Conservation (phyloP, 1,139 yeast species). For the Saccharomyces pastorianus region DNA sequence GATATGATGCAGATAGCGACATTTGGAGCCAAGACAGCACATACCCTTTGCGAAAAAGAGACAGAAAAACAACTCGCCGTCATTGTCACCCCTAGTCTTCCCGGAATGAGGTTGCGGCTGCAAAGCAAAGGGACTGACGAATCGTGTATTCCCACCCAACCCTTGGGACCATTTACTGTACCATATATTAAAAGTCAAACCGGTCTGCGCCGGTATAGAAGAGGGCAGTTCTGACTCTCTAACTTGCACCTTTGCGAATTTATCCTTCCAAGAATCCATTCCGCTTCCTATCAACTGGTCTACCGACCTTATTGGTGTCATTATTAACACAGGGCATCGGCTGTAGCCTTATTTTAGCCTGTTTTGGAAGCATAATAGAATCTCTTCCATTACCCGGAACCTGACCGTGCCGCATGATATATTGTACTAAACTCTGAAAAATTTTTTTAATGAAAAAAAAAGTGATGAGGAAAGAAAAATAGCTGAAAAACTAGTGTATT, state of each 20-base stretch:
- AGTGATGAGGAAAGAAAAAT: background rate
- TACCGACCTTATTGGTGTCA: background rate
- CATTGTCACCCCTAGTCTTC: constrained; percentile 56
- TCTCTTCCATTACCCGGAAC: too few relatives aligned
- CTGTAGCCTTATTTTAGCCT: background rate
- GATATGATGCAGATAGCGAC: constrained; percentile 69
- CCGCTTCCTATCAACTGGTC: background rate
- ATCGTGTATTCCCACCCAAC: constrained; percentile 36
- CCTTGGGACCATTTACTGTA: constrained; percentile 83
- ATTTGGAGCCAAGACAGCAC: constrained; percentile 68
- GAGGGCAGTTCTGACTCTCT: constrained; percentile 55
- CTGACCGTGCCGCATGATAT: too few relatives aligned
- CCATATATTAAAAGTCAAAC: constrained; percentile 80
- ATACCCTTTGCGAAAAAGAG: constrained; percentile 83
- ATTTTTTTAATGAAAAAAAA: too few relatives aligned
- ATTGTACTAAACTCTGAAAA: too few relatives aligned
- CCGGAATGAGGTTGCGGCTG: constrained; percentile 58
- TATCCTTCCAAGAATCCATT: constrained; percentile 22
- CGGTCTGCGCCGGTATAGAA: constrained; percentile 71
- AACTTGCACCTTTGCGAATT: constrained; percentile 65
- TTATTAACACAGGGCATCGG: background rate
- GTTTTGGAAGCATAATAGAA: too few relatives aligned
- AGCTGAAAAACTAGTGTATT: background rate
- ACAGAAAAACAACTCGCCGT: constrained; percentile 46
- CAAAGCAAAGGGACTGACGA: constrained; percentile 37